Conservation (phyloP, 345 rosid species). For the Pseudoturritis turrita region DNA sequence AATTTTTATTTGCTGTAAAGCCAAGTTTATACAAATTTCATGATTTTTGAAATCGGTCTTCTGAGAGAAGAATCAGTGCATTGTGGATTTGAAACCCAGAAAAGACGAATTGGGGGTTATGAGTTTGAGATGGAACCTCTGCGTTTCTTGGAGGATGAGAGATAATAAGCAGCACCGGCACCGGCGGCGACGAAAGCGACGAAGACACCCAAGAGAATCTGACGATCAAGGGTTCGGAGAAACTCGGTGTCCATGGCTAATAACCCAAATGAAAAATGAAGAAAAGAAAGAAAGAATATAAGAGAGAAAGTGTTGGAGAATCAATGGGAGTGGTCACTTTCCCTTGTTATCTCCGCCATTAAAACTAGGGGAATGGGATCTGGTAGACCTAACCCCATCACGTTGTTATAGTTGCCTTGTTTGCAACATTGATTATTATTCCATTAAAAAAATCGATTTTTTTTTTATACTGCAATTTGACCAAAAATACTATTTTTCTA, state of each 20-base stretch:
- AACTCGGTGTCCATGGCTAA: slow-evolving; percentile 52
- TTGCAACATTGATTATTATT: neutral
- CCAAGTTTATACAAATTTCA: neutral
- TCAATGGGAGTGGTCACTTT: neutral
- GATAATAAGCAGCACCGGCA: slow-evolving; percentile 53
- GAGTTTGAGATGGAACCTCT: slow-evolving; percentile 46
- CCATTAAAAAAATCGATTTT: too few species aligned
- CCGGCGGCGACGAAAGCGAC: slow-evolving; percentile 68
- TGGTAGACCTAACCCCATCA: slow-evolving; percentile 31
- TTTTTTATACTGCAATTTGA: too few species aligned
- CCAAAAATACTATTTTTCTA: too few species aligned
- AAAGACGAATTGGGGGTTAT: neutral
- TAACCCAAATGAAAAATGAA: neutral
- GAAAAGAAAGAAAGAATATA: neutral
- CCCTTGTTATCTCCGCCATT: slow-evolving; percentile 26
- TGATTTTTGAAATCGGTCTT: neutral
- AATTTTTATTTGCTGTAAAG: too few species aligned
- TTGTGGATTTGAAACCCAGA: neutral
- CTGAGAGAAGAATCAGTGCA: neutral
- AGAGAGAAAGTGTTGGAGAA: neutral
- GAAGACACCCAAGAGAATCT: slow-evolving; percentile 64
- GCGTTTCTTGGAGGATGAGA: slow-evolving; percentile 60
- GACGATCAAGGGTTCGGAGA: slow-evolving; percentile 59
- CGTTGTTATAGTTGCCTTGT: slow-evolving; percentile 3
- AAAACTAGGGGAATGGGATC: slow-evolving; percentile 11